A percentile compares a stretch with the other conserved stretches of the same genome.
Conservation (phyloP, 2,329 filamentous ascomycete species). For the Cryphonectria naterciae region DNA sequence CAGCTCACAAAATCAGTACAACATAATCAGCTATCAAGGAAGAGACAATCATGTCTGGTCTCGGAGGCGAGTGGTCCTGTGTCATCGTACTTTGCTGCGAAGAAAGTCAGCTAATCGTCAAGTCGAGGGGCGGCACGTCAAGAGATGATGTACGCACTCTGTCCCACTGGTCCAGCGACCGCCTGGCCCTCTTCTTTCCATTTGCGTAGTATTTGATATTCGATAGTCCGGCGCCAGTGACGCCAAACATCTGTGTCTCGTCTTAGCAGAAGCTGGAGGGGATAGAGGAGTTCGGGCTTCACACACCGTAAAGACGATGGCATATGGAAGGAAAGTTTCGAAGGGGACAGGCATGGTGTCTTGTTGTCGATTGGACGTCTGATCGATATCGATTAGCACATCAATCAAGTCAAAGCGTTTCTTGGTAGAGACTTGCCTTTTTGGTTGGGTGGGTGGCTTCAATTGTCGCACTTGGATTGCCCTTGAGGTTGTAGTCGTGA, state of each 20-base stretch:
- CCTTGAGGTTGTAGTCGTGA: not conserved
- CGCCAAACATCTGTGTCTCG: constrained; percentile 62
- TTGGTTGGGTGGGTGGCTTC: constrained; percentile 1
- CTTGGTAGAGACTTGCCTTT: not conserved
- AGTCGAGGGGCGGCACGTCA: constrained; percentile 31
- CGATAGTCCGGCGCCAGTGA: constrained; percentile 61
- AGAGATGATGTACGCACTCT: constrained; percentile 45
- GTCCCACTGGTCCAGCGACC: constrained; percentile 67
- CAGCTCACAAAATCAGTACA: constrained; percentile 30
- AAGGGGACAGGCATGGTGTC: constrained; percentile 65
- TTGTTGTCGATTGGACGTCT: constrained; percentile 26
- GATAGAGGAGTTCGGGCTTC: constrained; percentile 23
- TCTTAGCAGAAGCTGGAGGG: constrained; percentile 16
- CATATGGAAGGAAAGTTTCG: constrained; percentile 67
- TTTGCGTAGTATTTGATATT: constrained; percentile 62
- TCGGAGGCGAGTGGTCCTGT: not conserved
- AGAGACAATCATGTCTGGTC: not conserved
- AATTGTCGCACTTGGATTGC: constrained; percentile 8
- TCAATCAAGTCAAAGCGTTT: too few species aligned
- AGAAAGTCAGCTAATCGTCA: constrained; percentile 31
- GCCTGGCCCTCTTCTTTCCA: constrained; percentile 63
- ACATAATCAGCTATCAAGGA: not conserved
- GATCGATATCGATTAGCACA: constrained; percentile 29
- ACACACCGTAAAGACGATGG: constrained; percentile 65
- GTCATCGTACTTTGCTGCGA: constrained; percentile 57